These are phyloP conservation scores for Rhododendron simsii DNA, from an alignment of 148 eudicot genomes.

Conservation along the genomic window DNA sequence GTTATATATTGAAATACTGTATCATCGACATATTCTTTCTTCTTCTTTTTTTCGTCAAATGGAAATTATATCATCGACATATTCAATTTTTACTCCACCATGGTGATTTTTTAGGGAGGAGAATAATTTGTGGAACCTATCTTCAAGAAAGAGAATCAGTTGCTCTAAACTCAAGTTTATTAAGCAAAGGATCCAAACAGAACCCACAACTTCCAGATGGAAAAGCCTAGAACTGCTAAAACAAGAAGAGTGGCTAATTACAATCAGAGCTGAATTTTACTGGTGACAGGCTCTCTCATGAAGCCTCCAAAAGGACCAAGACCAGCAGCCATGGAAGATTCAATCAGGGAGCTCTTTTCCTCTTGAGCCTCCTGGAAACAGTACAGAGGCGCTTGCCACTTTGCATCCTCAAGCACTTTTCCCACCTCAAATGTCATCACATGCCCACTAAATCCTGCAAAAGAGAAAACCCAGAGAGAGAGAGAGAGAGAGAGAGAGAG, in stretches of 20 bases:
- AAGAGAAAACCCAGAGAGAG: no score
- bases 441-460: conserved; percentile 28
- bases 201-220: neutral
- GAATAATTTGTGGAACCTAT: no score
- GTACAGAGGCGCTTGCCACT: conserved; percentile 36
- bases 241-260: neutral
- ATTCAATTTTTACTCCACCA: neutral
- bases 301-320: conserved; percentile 2
- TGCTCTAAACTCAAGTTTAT: neutral
- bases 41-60: no score
- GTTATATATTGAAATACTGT: neutral
- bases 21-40: no score
- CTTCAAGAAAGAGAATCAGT: neutral
- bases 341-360: neutral
- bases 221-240: neutral
- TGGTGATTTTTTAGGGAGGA: no score
- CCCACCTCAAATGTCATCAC: conserved; percentile 43
- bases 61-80: no score
- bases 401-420: conserved; percentile 20
- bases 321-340: neutral
- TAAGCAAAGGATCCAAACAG: neutral
- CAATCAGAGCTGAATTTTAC: neutral
- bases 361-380: conserved; percentile 17
- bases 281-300: neutral
- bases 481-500: no score